A percentile compares a stretch with the other conserved stretches of the same genome.
Conservation (phyloP, 2,329 filamentous ascomycete species). For the Rachicladosporium sp. region DNA sequence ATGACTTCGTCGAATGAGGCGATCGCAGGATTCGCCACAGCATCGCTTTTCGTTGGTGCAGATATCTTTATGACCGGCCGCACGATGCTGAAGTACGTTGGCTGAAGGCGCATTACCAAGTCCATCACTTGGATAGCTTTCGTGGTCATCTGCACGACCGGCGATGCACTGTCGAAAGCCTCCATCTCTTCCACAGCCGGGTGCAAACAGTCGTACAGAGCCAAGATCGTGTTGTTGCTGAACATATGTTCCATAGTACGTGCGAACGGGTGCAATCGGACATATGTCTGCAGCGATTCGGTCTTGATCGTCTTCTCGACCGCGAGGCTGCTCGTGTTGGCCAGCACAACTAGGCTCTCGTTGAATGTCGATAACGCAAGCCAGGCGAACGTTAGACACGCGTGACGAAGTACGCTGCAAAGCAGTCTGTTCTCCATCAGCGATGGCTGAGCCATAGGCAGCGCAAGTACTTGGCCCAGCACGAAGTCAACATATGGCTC, state of each 20-base stretch:
- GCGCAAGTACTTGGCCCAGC: slow-evolving; percentile 44
- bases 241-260: slow-evolving; percentile 98
- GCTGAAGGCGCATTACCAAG: slow-evolving; percentile 71
- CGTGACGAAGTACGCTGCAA: slow-evolving; percentile 51
- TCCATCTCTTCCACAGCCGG: slow-evolving; percentile 63
- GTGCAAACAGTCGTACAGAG: slow-evolving; percentile 66
- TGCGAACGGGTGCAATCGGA: slow-evolving; percentile 80
- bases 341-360: slow-evolving; percentile 78
- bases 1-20: slow-evolving; percentile 89
- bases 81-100: slow-evolving; percentile 83
- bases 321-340: slow-evolving; percentile 62
- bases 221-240: slow-evolving; percentile 74
- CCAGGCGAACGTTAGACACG: slow-evolving; percentile 72
- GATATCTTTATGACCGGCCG: slow-evolving; percentile 63
- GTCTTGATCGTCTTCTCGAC: slow-evolving; percentile 65
- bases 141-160: slow-evolving; percentile 66
- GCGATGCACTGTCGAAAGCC: slow-evolving; percentile 62
- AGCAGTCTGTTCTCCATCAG: slow-evolving; percentile 45
- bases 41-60: slow-evolving; percentile 43
- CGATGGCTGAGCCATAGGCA: slow-evolving; percentile 49
- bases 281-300: slow-evolving; percentile 65
- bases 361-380: slow-evolving; percentile 79
- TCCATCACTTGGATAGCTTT: slow-evolving; percentile 75
- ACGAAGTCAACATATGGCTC: slow-evolving; percentile 90
- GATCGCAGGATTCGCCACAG: slow-evolving; percentile 63